These are phyloP conservation scores for Penicillium nucicola DNA, from an alignment of 495 filamentous ascomycete species.

Conservation along the genomic window DNA sequence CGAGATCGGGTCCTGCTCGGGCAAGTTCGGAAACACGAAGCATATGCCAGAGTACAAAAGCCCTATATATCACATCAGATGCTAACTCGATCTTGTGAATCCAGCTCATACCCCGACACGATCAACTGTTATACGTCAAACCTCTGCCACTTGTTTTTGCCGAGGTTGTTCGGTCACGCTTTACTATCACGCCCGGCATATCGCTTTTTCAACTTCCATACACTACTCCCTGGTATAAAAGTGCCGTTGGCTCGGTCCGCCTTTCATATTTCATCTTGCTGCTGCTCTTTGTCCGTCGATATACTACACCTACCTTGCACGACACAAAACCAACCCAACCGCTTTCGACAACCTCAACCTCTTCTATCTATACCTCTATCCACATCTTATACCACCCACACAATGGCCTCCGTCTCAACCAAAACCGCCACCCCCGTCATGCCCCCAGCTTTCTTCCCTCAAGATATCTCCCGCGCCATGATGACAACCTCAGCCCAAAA, in stretches of 20 bases:
- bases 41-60: slow-evolving; percentile 5
- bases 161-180: background rate
- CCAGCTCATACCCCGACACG: background rate
- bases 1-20: slow-evolving; percentile 11
- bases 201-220: background rate
- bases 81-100: slow-evolving; percentile 2
- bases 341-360: no score
- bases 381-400: slow-evolving; percentile 4
- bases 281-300: background rate
- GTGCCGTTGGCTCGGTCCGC: background rate
- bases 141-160: background rate
- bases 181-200: no score
- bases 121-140: background rate
- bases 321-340: background rate
- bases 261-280: no score
- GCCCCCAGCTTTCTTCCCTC: slow-evolving; percentile 32
- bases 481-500: slow-evolving; percentile 28
- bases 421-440: slow-evolving; percentile 13
- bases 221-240: background rate
- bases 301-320: background rate
- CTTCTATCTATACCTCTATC: background rate
- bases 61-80: slow-evolving; percentile 1
- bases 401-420: slow-evolving; percentile 24
- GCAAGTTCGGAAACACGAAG: slow-evolving; percentile 12
- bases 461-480: slow-evolving; percentile 43